phyloP scores from a whole-genome alignment of 257 asterid genomes.

The Fraxinus excelsior region DNA sequence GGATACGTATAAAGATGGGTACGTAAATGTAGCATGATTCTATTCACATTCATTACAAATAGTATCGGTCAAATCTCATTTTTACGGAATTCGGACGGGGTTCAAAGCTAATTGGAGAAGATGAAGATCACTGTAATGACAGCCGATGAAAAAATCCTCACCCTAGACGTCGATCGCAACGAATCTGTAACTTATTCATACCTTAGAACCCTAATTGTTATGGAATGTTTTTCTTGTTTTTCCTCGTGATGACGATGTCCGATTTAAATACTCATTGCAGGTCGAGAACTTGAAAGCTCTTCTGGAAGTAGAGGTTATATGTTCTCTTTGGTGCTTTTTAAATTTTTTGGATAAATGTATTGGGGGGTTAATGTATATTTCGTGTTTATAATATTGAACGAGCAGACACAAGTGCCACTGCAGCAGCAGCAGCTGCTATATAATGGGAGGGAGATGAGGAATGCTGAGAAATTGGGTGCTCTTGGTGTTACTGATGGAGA shows the following conservation, averaged over 20 bases:
- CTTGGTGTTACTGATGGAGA: slow-evolving; percentile 85
- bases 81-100: slow-evolving; percentile 25
- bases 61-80: background rate
- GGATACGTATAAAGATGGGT: no score
- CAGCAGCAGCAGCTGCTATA: slow-evolving; percentile 86
- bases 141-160: slow-evolving; percentile 81
- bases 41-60: background rate
- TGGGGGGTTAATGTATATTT: slow-evolving; percentile 13
- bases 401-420: slow-evolving; percentile 77
- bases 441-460: slow-evolving; percentile 81
- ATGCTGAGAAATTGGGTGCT: slow-evolving; percentile 72
- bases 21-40: no score
- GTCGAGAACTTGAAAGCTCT: slow-evolving; percentile 98
- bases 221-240: background rate
- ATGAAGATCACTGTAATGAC: slow-evolving; percentile 99
- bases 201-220: background rate
- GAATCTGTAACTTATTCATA: slow-evolving; percentile 64
- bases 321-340: background rate
- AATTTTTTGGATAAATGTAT: background rate
- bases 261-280: slow-evolving; percentile 36
- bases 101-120: slow-evolving; percentile 37
- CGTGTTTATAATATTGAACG: slow-evolving; percentile 26
- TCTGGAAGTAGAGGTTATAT: slow-evolving; percentile 92
- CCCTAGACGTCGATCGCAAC: slow-evolving; percentile 85
- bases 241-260: background rate